Conservation (phyloP, 257 asterid species). For the Pogostemon cablin region DNA sequence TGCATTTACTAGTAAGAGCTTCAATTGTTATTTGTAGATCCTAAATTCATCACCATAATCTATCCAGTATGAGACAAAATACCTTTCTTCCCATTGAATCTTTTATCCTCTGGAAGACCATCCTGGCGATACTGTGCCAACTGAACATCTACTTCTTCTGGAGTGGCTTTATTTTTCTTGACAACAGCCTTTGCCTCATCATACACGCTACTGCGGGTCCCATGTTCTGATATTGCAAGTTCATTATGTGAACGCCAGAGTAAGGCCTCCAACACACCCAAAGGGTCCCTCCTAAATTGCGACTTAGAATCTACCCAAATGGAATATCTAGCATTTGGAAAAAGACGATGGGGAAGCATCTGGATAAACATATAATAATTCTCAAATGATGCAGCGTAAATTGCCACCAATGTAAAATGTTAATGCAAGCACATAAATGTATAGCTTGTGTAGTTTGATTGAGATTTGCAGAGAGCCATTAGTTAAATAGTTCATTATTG, state of each 20-base stretch:
- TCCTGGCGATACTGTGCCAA: slow-evolving; percentile 77
- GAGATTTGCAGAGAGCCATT: background rate
- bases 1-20: background rate
- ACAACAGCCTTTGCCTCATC: slow-evolving; percentile 99
- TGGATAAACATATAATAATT: slow-evolving; percentile 42
- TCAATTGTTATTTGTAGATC: slow-evolving; percentile 1
- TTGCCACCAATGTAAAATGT: slow-evolving; percentile 15
- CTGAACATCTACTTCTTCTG: slow-evolving; percentile 92
- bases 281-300: slow-evolving; percentile 93
- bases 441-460: background rate
- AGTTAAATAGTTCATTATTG: background rate
- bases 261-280: slow-evolving; percentile 87
- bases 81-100: slow-evolving; percentile 97
- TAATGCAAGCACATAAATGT: slow-evolving; percentile 19
- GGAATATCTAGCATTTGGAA: slow-evolving; percentile 88
- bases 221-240: slow-evolving; percentile 98
- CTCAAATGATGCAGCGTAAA: background rate
- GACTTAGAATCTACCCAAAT: slow-evolving; percentile 99
- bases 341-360: slow-evolving; percentile 98
- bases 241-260: slow-evolving; percentile 85
- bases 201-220: slow-evolving; percentile 96
- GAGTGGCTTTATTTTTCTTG: slow-evolving; percentile 91
- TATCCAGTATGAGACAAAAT: slow-evolving; percentile 26
- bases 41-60: background rate
- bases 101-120: slow-evolving; percentile 91